Conservation (phyloP, 2,329 filamentous ascomycete genomes). For the Pestalotiopsis sp. region DNA sequence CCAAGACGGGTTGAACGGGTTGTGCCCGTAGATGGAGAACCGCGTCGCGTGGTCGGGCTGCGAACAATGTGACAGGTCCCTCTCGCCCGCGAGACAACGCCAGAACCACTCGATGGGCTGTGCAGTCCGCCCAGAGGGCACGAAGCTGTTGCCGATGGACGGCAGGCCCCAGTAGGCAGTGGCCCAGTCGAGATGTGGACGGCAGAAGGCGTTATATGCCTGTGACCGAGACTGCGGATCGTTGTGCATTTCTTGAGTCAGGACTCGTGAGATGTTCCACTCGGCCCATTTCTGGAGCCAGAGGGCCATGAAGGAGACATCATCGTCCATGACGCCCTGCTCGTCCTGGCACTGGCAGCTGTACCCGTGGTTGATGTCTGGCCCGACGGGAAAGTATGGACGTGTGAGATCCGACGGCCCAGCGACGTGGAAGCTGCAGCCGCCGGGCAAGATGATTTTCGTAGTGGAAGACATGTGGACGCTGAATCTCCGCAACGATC, state of each 20-base stretch:
- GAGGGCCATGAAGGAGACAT: not conserved
- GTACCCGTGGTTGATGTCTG: not conserved
- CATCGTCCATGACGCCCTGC: constrained; percentile 2
- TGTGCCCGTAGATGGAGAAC: not conserved
- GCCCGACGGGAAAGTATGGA: not conserved
- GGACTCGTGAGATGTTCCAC: not conserved
- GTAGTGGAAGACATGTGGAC: not conserved
- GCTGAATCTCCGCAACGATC: not conserved
- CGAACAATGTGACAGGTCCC: not conserved
- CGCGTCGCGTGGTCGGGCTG: not conserved
- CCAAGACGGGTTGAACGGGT: not conserved
- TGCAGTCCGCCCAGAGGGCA: not conserved
- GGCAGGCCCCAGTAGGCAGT: not conserved
- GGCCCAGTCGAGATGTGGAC: not conserved
- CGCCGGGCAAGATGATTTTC: not conserved
- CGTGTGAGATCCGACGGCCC: not conserved
- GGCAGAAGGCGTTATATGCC: not conserved
- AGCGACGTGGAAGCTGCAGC: not conserved
- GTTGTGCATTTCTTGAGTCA: not conserved
- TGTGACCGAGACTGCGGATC: not conserved
- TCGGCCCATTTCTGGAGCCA: not conserved
- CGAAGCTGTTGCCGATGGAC: not conserved
- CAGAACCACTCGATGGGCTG: constrained; percentile 3
- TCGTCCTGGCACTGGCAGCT: not conserved
- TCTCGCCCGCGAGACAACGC: not conserved